Base-by-base conservation (phyloP, 2,329 filamentous ascomycete genomes). In the Monilinia fructicola region DNA sequence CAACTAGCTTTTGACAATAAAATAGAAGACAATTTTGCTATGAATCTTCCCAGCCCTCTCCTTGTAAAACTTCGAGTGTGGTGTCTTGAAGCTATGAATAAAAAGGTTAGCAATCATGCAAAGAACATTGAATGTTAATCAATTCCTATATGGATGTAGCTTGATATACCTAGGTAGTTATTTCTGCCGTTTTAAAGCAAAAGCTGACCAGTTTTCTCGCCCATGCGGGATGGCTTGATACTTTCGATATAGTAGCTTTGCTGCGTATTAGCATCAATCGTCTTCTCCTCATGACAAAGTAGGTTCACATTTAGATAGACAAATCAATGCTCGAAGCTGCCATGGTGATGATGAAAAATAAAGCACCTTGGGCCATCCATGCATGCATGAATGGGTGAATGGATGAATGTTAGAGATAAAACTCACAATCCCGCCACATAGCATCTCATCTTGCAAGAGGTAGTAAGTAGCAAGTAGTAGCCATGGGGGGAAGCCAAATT, bases 1-100 rank as follows among this genome's bases (percentile, higher is more conserved):
- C n/a, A 50, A 50, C 58, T 61, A 61, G 58, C 58, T 61, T 61
- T 61, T 61, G 58, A 61, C 58, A 61, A 61, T 38, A 38, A 60
- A 26, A 50, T 38, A 35, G 10, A 61, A 40, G 28, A 61, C 31
- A 40, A 50, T 61, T 61, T 61, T 61, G 58, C 58, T 61, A 50
- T 26, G 26, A 16, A 23, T 38, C 6, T n/a, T 50, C 38, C 26
- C 31, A 50, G 4, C 23, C 21, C 14, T 28, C n/a, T 12, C 48
- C n/a, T 38, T 6, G n/a, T 38, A n/a, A n/a, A n/a, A 38, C 11
- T 16, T 26, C 40, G 31, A 18, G 26, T 26, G 14, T 61, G 21
- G 11, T 26, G 10, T 50, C 18, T 40, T 12, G 21, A 23, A 6
- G 35, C 23, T 23, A 11, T 35, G 7, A n/a, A 16, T 48, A 9